A percentile compares a stretch with the other conserved stretches of the same genome.
phyloP scores from a whole-genome alignment of 164 flowering plant genomes.

The Echeveria elegans region DNA sequence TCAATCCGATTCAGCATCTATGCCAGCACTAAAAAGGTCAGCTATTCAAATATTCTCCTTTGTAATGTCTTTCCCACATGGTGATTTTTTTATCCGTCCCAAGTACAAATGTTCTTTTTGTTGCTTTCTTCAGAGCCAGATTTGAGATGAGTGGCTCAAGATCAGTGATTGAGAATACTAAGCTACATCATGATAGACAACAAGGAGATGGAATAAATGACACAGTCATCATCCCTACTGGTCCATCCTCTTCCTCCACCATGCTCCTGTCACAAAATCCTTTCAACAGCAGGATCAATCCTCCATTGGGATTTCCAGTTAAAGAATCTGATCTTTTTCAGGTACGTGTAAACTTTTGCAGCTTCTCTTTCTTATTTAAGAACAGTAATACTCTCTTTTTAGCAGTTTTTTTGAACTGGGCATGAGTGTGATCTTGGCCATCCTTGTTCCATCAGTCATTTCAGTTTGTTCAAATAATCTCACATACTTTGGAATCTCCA shows the following conservation, averaged over 20 bases:
- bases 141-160: slow-evolving; percentile 33
- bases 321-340: slow-evolving; percentile 32
- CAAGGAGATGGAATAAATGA: slow-evolving; percentile 16
- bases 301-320: slow-evolving; percentile 20
- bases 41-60: background rate
- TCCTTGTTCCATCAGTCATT: slow-evolving; percentile 3
- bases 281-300: slow-evolving; percentile 16
- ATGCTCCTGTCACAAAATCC: slow-evolving; percentile 22
- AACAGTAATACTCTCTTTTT: background rate
- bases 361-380: slow-evolving; percentile 7
- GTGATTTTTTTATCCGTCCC: background rate
- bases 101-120: background rate
- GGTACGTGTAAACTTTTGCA: slow-evolving; percentile 22
- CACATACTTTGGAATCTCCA: background rate
- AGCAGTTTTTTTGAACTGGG: slow-evolving; percentile 4
- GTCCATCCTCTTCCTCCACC: slow-evolving; percentile 11
- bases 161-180: slow-evolving; percentile 17
- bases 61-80: slow-evolving; percentile 8
- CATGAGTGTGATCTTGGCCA: slow-evolving; percentile 18
- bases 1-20: background rate
- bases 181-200: slow-evolving; percentile 19
- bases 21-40: background rate
- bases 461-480: background rate
- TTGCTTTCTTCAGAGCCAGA: slow-evolving; percentile 25
- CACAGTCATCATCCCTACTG: slow-evolving; percentile 15